Conservation (phyloP, 23 red algal genomes). For the Gracilaria domingensis region DNA sequence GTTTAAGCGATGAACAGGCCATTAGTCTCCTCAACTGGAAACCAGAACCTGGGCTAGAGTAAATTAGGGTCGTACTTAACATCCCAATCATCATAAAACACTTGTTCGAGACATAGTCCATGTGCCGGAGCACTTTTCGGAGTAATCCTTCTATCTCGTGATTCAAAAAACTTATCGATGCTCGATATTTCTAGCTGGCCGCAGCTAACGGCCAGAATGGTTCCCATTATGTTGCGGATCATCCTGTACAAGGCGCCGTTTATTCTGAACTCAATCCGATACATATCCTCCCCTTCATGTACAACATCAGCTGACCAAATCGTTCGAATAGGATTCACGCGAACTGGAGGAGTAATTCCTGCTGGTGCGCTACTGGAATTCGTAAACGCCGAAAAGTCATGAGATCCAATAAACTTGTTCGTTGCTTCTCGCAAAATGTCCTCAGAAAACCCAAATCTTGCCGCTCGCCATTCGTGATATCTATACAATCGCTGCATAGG, state of each 20-base stretch:
- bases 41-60: neutral
- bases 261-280: slow-evolving; percentile 83
- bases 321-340: slow-evolving; percentile 75
- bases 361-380: slow-evolving; percentile 48
- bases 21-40: too few relatives aligned
- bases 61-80: too few relatives aligned
- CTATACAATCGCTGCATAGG: slow-evolving; percentile 73
- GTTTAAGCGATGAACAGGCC: too few relatives aligned
- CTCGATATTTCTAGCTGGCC: slow-evolving; percentile 47
- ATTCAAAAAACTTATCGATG: slow-evolving; percentile 50
- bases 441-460: slow-evolving; percentile 57
- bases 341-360: slow-evolving; percentile 49
- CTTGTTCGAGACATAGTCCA: slow-evolving; percentile 72
- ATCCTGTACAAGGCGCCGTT: slow-evolving; percentile 95
- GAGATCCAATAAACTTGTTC: slow-evolving; percentile 81
- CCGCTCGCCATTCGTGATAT: slow-evolving; percentile 68
- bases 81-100: slow-evolving; percentile 63
- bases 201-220: slow-evolving; percentile 73
- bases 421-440: slow-evolving; percentile 36
- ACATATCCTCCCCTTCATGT: slow-evolving; percentile 71
- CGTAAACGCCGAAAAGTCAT: slow-evolving; percentile 98
- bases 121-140: slow-evolving; percentile 67
- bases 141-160: slow-evolving; percentile 41
- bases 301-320: slow-evolving; percentile 60
- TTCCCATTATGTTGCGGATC: slow-evolving; percentile 92